Base-by-base conservation (phyloP, 768 basidiomycete species). In the Leucocoprinus leucothites region DNA sequence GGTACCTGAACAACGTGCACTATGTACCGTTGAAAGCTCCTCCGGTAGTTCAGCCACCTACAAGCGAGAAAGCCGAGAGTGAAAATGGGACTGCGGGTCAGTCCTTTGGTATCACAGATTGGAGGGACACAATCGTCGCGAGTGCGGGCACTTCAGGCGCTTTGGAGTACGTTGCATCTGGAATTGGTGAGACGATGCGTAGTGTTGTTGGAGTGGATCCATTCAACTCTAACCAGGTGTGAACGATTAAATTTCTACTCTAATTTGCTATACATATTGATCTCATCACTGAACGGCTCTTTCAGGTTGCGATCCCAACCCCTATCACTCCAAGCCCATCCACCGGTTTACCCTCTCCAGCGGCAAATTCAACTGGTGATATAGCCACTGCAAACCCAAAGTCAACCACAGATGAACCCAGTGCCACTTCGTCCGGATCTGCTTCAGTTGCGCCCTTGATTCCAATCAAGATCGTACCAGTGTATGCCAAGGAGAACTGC, bases 1-100 rank as follows among this genome's bases (percentile, higher is more conserved):
- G 89, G 14, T 87, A 86, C 67, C 65, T 84, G 18, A 93, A 93
- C 68, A 89, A 91, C 65, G 70, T 89, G 50, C 78, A 80, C 60
- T 71, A 64, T 31, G 70, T 82, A 1, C 87, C 87, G 9, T 67
- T 72, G 26, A 75, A 76, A 50, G 55, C 62, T 43, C 47, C 58
- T 26, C 28, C 58, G 34, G 53, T 56, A 48, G 48, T n/a, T 34
- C 48, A 28, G 43, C 41, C 57, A 38, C 5, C 38, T n/a, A 34
- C 38, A 31, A 11, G 31, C 9, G 28, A 11, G 16, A 58, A 57
- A 19, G 45, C 57, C 52, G 63, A 57, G 56, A 54, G 36, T 58
- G 28, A 44, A 58, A 11, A 31, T 41, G 61, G 43, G 62, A 60
- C 41, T 58, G 51, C 69, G 58, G 67, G 71, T 64, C 68, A 69